A percentile compares a stretch with the other conserved stretches of the same genome.
phyloP scores from a whole-genome alignment of 768 basidiomycete genomes.

The Suillus discolor region DNA sequence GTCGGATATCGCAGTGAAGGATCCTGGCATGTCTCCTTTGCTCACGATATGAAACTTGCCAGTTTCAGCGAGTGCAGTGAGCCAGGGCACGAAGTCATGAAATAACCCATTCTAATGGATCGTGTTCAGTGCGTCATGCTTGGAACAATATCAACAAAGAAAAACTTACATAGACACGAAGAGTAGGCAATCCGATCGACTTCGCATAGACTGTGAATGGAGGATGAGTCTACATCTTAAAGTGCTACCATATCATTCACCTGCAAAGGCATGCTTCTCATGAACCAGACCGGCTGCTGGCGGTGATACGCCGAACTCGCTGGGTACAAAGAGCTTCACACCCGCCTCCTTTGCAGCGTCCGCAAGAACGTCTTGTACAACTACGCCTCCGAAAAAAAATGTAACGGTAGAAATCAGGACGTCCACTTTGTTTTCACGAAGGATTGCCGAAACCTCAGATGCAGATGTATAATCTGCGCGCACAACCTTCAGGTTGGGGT shows the following conservation, averaged over 20 bases:
- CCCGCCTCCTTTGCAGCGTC: conserved; percentile 22
- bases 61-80: conserved; percentile 16
- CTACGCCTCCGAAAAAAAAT: neutral
- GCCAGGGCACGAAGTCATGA: conserved; percentile 18
- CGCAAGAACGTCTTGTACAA: conserved; percentile 19
- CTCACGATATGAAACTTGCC: conserved; percentile 25
- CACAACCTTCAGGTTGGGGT: neutral
- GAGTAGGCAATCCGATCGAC: conserved; percentile 21
- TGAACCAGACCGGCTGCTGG: neutral
- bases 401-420: conserved; percentile 11
- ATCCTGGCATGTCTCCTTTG: conserved; percentile 25
- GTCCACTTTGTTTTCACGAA: conserved; percentile 8
- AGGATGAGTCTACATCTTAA: neutral
- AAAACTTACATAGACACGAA: conserved; percentile 10
- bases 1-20: conserved; percentile 26
- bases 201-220: conserved; percentile 20
- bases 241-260: neutral
- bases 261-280: conserved; percentile 7
- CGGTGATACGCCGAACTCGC: conserved; percentile 29
- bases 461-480: conserved; percentile 5
- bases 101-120: conserved; percentile 25
- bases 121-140: neutral
- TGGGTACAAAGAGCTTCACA: conserved; percentile 33
- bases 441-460: conserved; percentile 2
- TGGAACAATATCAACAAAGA: conserved; percentile 17